A percentile compares a stretch with the other conserved stretches of the same genome.
These are phyloP conservation scores for Botrytis byssoidea DNA, from an alignment of 2,329 filamentous ascomycete species.

Conservation along the genomic window DNA sequence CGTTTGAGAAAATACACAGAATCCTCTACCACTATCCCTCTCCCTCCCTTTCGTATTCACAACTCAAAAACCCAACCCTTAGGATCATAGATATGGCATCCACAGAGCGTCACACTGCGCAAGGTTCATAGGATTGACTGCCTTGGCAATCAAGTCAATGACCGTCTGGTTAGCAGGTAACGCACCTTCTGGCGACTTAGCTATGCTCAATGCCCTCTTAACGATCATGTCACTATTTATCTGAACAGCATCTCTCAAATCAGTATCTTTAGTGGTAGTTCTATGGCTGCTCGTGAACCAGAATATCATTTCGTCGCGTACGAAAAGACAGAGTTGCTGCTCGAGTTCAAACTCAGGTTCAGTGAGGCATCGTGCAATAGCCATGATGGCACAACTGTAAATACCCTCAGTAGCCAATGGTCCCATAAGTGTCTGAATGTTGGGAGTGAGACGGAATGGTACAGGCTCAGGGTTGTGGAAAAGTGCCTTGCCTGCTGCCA, in stretches of 20 bases:
- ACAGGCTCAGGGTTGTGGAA: constrained; percentile 96
- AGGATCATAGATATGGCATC: constrained; percentile 84
- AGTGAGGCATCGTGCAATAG: constrained; percentile 88
- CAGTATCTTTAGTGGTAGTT: constrained; percentile 59
- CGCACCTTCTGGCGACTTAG: constrained; percentile 68
- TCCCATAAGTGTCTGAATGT: constrained; percentile 93
- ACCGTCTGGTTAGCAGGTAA: constrained; percentile 95
- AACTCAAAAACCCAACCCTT: neutral
- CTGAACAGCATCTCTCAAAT: constrained; percentile 73
- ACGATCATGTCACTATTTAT: constrained; percentile 88
- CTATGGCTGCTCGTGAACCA: constrained; percentile 86
- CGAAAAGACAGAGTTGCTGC: constrained; percentile 89
- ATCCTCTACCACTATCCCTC: neutral
- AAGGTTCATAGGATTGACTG: constrained; percentile 87
- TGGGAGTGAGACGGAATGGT: constrained; percentile 94
- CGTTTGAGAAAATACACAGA: constrained; percentile 1
- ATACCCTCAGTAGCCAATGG: constrained; percentile 95
- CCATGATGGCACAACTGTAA: constrained; percentile 93
- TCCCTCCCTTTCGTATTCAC: neutral
- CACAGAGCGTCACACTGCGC: constrained; percentile 87
- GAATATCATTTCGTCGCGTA: constrained; percentile 96
- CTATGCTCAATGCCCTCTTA: constrained; percentile 82
- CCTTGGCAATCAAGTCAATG: constrained; percentile 88
- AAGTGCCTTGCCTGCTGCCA: constrained; percentile 79
- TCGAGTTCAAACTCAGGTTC: constrained; percentile 90